Base-by-base conservation (phyloP, 2,329 filamentous ascomycete species). In the Paecilomyces variotii region DNA sequence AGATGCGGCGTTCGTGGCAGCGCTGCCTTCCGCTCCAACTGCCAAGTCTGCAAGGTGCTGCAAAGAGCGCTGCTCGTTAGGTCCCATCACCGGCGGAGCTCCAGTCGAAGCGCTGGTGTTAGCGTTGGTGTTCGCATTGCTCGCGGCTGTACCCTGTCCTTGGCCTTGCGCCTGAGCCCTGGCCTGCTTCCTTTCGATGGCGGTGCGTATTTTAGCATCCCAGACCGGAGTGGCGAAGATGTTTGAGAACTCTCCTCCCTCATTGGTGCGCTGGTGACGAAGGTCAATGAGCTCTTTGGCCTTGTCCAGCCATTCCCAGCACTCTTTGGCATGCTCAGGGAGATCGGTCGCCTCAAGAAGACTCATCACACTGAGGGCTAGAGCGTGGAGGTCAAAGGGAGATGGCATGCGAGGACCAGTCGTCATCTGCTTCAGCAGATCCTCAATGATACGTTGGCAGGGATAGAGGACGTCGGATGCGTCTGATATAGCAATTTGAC, bases 251-350 rank as follows among this genome's bases (percentile, higher is more conserved):
- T 77, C 74, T 7, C 65, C 59, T 1, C 63, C 64, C 27, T 68
- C 64, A 10, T 64, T 39, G 9, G 65, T 58, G 30, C 64, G 63
- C 62, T 72, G 73, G 25, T 70, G 75, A 25, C 81, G 77, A 7
- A 74, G 70, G 45, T 79, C 75, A 52, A 82, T 73, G 2, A 81
- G 73, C 10, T 75, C 72, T 56, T 83, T 79, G 3, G 82, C 80
- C 56, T 79, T 79, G 28, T 77, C 73, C n/a, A 87, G 69, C 0
- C 68, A 60, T 4, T 69, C 66, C 73, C 74, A 77, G 61, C 74
- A 76, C 56, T 76, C 70, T 53, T 64, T 68, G 2, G 70, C 61
- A 53, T 72, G 63, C 51, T 74, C 73, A 4, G 74, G 73, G 34
- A 77, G 65, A 28, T 76, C 74, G 4, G 73, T 74, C 2, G 74